A percentile compares a stretch with the other conserved stretches of the same genome.
These are phyloP conservation scores for Brettanomyces sp. DNA, from an alignment of 805 yeast genomes.

Conservation along the genomic window DNA sequence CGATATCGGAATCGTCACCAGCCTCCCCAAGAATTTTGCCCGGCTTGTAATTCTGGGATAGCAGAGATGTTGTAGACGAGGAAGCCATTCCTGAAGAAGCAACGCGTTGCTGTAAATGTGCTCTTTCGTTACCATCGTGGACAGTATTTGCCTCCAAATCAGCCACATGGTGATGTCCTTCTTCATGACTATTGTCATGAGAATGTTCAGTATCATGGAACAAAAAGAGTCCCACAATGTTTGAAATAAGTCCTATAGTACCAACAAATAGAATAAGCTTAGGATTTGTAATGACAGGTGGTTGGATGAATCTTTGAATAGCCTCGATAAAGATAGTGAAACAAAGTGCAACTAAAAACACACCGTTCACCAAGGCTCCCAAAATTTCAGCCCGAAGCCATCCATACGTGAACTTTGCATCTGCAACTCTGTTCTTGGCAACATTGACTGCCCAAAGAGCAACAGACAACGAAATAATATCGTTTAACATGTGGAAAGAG, in stretches of 20 bases:
- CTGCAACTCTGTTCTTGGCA: constrained; percentile 72
- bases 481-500: constrained; percentile 96
- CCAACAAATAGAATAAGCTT: constrained; percentile 77
- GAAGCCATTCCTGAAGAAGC: neutral
- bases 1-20: constrained; percentile 17
- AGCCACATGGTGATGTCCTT: constrained; percentile 27
- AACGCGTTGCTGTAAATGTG: neutral
- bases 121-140: constrained; percentile 1
- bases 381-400: constrained; percentile 97
- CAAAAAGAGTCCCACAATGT: constrained; percentile 70
- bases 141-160: constrained; percentile 3
- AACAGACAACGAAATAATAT: constrained; percentile 76
- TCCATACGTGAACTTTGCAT: constrained; percentile 88
- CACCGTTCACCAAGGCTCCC: constrained; percentile 92
- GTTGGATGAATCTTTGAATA: constrained; percentile 75
- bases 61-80: neutral
- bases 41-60: neutral
- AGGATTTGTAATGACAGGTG: constrained; percentile 76
- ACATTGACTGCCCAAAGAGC: constrained; percentile 96
- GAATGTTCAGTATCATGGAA: constrained; percentile 61
- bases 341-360: constrained; percentile 84
- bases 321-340: constrained; percentile 91
- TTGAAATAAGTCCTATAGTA: constrained; percentile 69
- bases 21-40: neutral
- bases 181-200: constrained; percentile 36